A percentile compares a stretch with the other conserved stretches of the same genome.
Evolutionary conservation across 106 monocot genomes (phyloP).

Genomic region (Acorus calamus): DNA sequence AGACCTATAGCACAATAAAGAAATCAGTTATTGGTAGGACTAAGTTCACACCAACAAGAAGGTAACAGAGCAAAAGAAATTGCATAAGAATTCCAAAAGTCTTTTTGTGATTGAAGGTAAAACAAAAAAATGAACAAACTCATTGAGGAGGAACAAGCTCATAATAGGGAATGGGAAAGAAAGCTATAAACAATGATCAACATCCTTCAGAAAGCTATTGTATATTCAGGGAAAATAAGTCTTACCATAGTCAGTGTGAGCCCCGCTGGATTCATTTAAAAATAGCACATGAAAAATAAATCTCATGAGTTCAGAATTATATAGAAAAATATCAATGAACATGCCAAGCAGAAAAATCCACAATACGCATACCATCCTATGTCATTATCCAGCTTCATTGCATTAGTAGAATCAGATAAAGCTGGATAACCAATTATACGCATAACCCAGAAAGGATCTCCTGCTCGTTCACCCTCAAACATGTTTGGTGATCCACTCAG

Average conservation of each 20-base stretch:
- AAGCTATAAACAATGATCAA: no score
- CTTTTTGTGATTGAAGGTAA: no score
- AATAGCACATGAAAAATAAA: background rate
- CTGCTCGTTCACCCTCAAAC: conserved; percentile 80
- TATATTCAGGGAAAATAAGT: background rate
- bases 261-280: conserved; percentile 53
- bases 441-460: conserved; percentile 78
- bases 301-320: background rate
- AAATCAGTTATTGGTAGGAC: background rate
- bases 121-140: no score
- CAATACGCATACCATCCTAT: conserved; percentile 64
- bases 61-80: no score
- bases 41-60: no score
- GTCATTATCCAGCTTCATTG: conserved; percentile 34
- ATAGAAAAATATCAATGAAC: conserved; percentile 1
- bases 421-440: conserved; percentile 86
- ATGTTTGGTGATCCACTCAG: conserved; percentile 56
- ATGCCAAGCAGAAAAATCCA: background rate
- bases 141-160: no score
- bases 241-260: conserved; percentile 99
- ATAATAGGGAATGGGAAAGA: no score
- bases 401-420: conserved; percentile 17
- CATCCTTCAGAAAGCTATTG: background rate
- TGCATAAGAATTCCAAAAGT: no score
- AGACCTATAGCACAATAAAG: conserved; percentile 44